Percentiles rank a stretch among this genome's conserved stretches.
phyloP scores from a whole-genome alignment of 2,329 filamentous ascomycete species.

The Diaporthe sp. region DNA sequence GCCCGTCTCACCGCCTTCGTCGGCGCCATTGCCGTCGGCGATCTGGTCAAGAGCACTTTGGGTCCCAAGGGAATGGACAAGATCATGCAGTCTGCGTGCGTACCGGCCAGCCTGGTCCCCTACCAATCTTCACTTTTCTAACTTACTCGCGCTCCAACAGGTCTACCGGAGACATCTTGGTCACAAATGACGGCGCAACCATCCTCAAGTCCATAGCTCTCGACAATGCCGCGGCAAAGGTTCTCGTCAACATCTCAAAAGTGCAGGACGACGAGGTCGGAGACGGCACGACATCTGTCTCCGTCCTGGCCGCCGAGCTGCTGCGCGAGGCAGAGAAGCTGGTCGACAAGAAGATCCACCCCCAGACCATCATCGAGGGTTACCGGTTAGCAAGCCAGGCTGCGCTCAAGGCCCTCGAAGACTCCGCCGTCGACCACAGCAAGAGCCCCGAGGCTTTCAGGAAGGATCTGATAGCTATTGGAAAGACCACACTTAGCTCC shows the following conservation, averaged over 20 bases:
- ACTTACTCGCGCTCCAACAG: constrained; percentile 58
- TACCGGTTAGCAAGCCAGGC: constrained; percentile 97
- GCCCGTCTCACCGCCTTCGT: constrained; percentile 98
- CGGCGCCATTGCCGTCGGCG: constrained; percentile 96
- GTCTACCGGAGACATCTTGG: constrained; percentile 96
- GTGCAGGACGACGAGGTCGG: constrained; percentile 99
- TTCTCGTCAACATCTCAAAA: constrained; percentile 99
- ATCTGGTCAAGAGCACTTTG: constrained; percentile 96
- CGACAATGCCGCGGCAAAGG: constrained; percentile 98
- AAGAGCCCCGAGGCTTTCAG: constrained; percentile 86
- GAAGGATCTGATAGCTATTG: constrained; percentile 90
- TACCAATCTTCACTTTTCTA: background rate
- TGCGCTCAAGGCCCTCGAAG: constrained; percentile 86
- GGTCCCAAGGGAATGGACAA: constrained; percentile 99
- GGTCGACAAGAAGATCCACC: constrained; percentile 98
- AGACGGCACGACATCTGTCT: constrained; percentile 97
- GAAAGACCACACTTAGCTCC: constrained; percentile 94
- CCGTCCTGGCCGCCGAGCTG: constrained; percentile 94
- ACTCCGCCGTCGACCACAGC: constrained; percentile 91
- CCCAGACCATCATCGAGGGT: constrained; percentile 98
- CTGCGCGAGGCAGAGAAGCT: constrained; percentile 97
- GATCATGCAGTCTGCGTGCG: constrained; percentile 94
- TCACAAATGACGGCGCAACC: constrained; percentile 98
- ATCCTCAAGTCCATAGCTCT: constrained; percentile 98
- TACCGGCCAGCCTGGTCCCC: constrained; percentile 46